Evolutionary conservation across 345 rosid genomes (phyloP).

Genomic region (Hibiscus trionum): DNA sequence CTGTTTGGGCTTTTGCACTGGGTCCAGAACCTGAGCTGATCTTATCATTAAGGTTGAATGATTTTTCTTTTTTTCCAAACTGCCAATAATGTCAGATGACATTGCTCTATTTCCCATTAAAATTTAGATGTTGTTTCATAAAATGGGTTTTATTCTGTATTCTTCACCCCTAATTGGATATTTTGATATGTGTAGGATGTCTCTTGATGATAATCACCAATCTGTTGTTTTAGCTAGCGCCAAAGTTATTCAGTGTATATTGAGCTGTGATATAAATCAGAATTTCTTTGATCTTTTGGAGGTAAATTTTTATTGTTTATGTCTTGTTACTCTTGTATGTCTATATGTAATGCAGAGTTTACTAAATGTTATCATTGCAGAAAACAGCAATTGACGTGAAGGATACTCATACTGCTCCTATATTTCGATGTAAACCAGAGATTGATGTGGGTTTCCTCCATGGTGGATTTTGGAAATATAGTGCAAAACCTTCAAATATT

Average conservation of each 20-base stretch:
- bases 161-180: constrained; percentile 1
- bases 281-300: constrained; percentile 54
- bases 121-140: background rate
- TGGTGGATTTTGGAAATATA: constrained; percentile 93
- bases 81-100: background rate
- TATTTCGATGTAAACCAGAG: constrained; percentile 76
- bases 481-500: constrained; percentile 76
- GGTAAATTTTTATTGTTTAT: constrained; percentile 36
- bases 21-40: constrained; percentile 95
- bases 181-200: constrained; percentile 48
- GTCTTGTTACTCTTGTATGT: background rate
- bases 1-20: constrained; percentile 60
- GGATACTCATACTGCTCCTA: constrained; percentile 61
- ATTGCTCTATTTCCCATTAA: background rate
- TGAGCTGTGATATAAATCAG: constrained; percentile 64
- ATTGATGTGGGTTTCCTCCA: constrained; percentile 65
- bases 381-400: constrained; percentile 34
- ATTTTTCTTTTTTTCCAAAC: background rate
- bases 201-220: constrained; percentile 81
- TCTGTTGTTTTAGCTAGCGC: constrained; percentile 70
- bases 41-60: constrained; percentile 66
- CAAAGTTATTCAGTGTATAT: constrained; percentile 53
- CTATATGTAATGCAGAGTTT: constrained; percentile 4
- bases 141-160: background rate
- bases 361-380: constrained; percentile 30